Evolutionary conservation across 2,329 filamentous ascomycete genomes (phyloP).

Genomic region (Colletotrichum brevisporum): DNA sequence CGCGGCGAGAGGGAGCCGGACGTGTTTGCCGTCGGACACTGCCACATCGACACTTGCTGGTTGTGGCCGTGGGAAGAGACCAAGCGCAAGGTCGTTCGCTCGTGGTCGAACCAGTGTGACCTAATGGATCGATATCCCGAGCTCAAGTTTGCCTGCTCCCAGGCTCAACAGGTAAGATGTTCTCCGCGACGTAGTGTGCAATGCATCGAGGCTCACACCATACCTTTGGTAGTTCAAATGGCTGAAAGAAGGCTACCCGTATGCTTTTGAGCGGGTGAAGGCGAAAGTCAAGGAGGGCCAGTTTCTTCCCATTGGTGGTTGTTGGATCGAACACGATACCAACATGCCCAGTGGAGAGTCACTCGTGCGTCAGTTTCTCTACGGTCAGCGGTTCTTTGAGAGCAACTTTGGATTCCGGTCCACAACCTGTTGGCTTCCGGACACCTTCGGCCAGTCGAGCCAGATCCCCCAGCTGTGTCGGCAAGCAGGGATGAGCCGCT

Average conservation of each 20-base stretch:
- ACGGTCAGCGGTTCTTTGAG: constrained; percentile 78
- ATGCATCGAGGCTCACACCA: not conserved
- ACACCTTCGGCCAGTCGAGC: constrained; percentile 78
- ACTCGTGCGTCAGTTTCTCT: constrained; percentile 75
- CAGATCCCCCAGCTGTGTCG: constrained; percentile 77
- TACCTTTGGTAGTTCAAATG: constrained; percentile 62
- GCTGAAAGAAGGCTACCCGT: constrained; percentile 75
- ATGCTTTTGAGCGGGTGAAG: constrained; percentile 76
- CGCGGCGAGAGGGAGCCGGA: constrained; percentile 63
- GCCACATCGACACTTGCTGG: constrained; percentile 80
- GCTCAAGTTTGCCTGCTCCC: constrained; percentile 74
- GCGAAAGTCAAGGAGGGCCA: constrained; percentile 75
- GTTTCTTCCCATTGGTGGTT: constrained; percentile 78
- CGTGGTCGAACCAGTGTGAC: constrained; percentile 79
- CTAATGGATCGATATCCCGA: constrained; percentile 78
- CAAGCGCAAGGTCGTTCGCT: constrained; percentile 77
- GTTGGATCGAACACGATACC: constrained; percentile 80
- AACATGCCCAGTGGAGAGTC: constrained; percentile 79
- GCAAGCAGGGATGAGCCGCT: constrained; percentile 76
- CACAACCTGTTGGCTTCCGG: constrained; percentile 77
- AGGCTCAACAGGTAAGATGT: constrained; percentile 64
- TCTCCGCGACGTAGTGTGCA: not conserved
- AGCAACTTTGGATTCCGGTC: constrained; percentile 75
- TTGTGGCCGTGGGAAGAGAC: constrained; percentile 80
- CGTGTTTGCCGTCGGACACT: constrained; percentile 75